Percentiles rank a stretch among this genome's conserved stretches.
phyloP scores from a whole-genome alignment of 495 filamentous ascomycete genomes.

The Neurospora pannonica region DNA sequence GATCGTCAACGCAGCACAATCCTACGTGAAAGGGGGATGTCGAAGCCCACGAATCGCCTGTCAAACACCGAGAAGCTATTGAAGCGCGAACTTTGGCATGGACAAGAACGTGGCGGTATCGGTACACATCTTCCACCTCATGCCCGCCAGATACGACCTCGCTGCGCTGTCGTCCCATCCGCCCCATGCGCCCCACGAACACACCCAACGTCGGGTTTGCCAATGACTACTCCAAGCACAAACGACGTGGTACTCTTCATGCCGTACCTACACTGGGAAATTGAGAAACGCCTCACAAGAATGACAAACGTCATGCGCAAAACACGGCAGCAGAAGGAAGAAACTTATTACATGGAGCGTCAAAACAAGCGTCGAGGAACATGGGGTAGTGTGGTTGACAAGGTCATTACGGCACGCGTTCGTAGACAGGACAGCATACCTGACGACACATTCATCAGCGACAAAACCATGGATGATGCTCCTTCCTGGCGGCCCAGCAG shows the following conservation, averaged over 20 bases:
- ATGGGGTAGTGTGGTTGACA: slow-evolving; percentile 16
- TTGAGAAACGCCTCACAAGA: slow-evolving; percentile 15
- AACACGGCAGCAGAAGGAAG: slow-evolving; percentile 10
- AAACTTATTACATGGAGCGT: slow-evolving; percentile 11
- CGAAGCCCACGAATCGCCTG: neutral
- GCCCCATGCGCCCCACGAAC: slow-evolving; percentile 1
- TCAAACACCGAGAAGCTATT: slow-evolving; percentile 18
- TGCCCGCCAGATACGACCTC: slow-evolving; percentile 17
- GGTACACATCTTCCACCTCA: slow-evolving; percentile 15
- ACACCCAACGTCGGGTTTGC: neutral
- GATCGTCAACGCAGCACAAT: slow-evolving; percentile 8
- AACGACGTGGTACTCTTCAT: slow-evolving; percentile 3
- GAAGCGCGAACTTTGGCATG: slow-evolving; percentile 20
- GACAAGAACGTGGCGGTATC: slow-evolving; percentile 15
- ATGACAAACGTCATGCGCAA: slow-evolving; percentile 19
- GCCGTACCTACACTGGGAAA: slow-evolving; percentile 21
- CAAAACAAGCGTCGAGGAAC: slow-evolving; percentile 15
- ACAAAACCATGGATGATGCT: slow-evolving; percentile 1
- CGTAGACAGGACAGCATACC: neutral
- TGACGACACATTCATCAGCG: neutral
- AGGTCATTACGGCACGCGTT: slow-evolving; percentile 1
- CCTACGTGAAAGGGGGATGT: neutral
- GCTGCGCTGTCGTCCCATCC: slow-evolving; percentile 16
- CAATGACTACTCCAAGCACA: neutral
- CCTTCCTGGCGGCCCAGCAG: slow-evolving; percentile 15